phyloP scores from a whole-genome alignment of 345 rosid species.

The Stellera chamaejasme region DNA sequence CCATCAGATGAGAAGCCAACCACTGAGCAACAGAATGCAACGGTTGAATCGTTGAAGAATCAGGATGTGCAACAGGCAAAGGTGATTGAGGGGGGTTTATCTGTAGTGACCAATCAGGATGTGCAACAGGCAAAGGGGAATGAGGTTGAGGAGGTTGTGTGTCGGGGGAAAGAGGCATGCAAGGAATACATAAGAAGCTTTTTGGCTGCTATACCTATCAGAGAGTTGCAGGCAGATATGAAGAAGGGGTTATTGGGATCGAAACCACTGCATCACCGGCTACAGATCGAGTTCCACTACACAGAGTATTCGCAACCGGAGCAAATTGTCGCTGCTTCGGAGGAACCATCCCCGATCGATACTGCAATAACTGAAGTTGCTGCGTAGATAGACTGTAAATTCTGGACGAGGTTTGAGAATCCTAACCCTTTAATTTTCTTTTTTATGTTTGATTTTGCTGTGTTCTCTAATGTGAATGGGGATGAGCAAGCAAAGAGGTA shows the following conservation, averaged over 20 bases:
- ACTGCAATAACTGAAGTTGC: constrained; percentile 19
- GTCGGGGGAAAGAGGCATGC: constrained; percentile 86
- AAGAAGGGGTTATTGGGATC: constrained; percentile 78
- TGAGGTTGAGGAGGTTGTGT: constrained; percentile 39
- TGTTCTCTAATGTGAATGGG: constrained; percentile 18
- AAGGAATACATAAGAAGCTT: constrained; percentile 94
- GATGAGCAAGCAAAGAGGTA: constrained; percentile 25
- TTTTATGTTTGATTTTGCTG: background rate
- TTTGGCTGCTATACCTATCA: constrained; percentile 88
- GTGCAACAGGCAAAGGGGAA: constrained; percentile 25
- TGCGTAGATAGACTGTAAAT: constrained; percentile 29
- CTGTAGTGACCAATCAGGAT: constrained; percentile 13
- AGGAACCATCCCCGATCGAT: constrained; percentile 8
- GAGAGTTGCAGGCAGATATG: constrained; percentile 78
- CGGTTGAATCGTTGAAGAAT: constrained; percentile 24
- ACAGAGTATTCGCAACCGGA: constrained; percentile 29
- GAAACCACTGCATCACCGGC: constrained; percentile 65
- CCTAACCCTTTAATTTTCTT: constrained; percentile 21
- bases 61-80: constrained; percentile 17
- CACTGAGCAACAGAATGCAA: constrained; percentile 22
- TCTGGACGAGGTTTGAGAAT: constrained; percentile 26
- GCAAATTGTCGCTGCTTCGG: constrained; percentile 14
- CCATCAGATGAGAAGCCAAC: constrained; percentile 38
- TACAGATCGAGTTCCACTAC: constrained; percentile 88
- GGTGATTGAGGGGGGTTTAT: constrained; percentile 25